A percentile compares a stretch with the other conserved stretches of the same genome.
phyloP scores from a whole-genome alignment of 2,329 filamentous ascomycete genomes.

The Epichloe uncinata region DNA sequence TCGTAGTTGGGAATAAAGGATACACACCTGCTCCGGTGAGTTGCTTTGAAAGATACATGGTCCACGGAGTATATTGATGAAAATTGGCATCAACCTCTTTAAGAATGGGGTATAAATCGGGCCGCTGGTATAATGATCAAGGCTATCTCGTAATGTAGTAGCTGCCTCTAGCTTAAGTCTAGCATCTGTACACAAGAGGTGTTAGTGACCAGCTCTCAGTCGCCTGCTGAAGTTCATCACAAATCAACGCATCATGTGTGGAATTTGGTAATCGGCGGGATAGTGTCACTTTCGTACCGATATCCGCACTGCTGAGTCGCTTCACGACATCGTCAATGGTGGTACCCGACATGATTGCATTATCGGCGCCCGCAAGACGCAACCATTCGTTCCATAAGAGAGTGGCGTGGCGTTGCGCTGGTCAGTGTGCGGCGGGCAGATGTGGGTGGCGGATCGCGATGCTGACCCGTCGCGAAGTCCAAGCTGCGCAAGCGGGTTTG shows the following conservation, averaged over 20 bases:
- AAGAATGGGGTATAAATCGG: conserved; percentile 70
- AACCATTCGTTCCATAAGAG: conserved; percentile 22
- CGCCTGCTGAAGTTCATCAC: background rate
- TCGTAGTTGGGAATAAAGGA: background rate
- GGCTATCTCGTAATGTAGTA: conserved; percentile 74
- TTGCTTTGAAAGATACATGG: conserved; percentile 84
- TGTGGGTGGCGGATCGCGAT: conserved; percentile 10
- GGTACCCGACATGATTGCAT: conserved; percentile 46
- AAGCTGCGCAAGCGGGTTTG: conserved; percentile 4
- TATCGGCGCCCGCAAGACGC: conserved; percentile 27
- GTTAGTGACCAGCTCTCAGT: background rate
- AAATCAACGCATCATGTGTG: background rate
- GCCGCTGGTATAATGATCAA: conserved; percentile 76
- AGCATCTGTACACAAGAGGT: conserved; percentile 43
- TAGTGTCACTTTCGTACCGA: conserved; percentile 28
- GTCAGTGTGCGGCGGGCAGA: conserved; percentile 5
- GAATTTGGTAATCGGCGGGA: background rate
- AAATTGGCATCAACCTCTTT: conserved; percentile 77
- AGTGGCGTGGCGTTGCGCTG: conserved; percentile 11
- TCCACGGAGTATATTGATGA: conserved; percentile 72
- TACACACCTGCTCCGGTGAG: conserved; percentile 69
- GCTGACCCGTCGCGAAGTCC: conserved; percentile 5
- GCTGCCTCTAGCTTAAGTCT: conserved; percentile 73
- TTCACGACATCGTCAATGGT: conserved; percentile 51
- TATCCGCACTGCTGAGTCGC: conserved; percentile 42